phyloP scores from a whole-genome alignment of 2,329 filamentous ascomycete species.

The Verticillium albo-atrum region DNA sequence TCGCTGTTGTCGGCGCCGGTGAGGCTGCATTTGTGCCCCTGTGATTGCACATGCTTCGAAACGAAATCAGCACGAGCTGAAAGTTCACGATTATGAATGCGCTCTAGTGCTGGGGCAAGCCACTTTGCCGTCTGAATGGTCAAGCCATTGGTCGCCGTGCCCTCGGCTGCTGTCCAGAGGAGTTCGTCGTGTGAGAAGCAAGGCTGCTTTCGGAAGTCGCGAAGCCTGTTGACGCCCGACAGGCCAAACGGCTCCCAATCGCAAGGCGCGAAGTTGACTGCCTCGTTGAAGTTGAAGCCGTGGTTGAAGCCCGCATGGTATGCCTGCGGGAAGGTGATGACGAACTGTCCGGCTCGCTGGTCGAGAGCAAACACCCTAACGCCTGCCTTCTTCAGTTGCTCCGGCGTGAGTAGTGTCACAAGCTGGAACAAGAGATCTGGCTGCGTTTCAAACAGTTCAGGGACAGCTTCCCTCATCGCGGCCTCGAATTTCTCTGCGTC shows the following conservation, averaged over 20 bases:
- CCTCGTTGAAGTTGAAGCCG: slow-evolving; percentile 98
- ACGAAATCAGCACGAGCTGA: slow-evolving; percentile 65
- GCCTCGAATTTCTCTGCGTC: slow-evolving; percentile 93
- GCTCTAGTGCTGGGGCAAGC: slow-evolving; percentile 81
- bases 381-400: slow-evolving; percentile 87
- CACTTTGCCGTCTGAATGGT: slow-evolving; percentile 91
- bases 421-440: slow-evolving; percentile 95
- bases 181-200: slow-evolving; percentile 98
- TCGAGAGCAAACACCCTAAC: slow-evolving; percentile 94
- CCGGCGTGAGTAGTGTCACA: slow-evolving; percentile 91
- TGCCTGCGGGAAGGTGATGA: slow-evolving; percentile 93
- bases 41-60: slow-evolving; percentile 54
- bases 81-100: slow-evolving; percentile 71
- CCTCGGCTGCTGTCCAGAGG: slow-evolving; percentile 82
- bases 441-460: slow-evolving; percentile 94
- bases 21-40: slow-evolving; percentile 50
- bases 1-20: slow-evolving; percentile 40
- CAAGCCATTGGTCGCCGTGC: slow-evolving; percentile 57
- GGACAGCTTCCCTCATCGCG: slow-evolving; percentile 92
- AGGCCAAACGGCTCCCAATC: slow-evolving; percentile 96
- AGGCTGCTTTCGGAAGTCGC: slow-evolving; percentile 83
- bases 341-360: slow-evolving; percentile 90
- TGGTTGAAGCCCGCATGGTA: slow-evolving; percentile 99
- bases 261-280: slow-evolving; percentile 91
- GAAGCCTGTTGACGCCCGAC: slow-evolving; percentile 78